These are phyloP conservation scores for Gracilaria gracilis DNA, from an alignment of 23 red algal genomes.

Conservation along the genomic window DNA sequence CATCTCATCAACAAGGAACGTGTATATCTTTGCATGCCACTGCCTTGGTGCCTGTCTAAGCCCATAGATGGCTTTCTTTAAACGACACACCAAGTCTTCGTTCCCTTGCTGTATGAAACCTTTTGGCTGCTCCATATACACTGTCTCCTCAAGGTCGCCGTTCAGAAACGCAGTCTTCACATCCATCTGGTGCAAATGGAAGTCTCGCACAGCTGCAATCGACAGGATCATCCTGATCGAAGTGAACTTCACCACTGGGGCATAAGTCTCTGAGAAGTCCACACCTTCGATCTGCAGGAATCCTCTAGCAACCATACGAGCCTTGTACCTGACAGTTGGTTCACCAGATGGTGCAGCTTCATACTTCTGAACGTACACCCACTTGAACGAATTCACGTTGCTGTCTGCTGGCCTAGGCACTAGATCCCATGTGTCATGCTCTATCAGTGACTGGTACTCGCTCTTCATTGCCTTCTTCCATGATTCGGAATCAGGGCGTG, in stretches of 20 bases:
- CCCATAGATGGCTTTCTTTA: constrained; percentile 59
- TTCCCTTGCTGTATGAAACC: constrained; percentile 1
- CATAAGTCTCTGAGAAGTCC: constrained; percentile 47
- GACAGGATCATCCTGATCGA: constrained; percentile 39
- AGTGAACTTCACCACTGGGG: constrained; percentile 60
- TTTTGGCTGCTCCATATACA: constrained; percentile 61
- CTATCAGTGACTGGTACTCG: constrained; percentile 30
- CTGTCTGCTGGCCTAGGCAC: constrained; percentile 44
- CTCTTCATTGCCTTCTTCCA: constrained; percentile 40
- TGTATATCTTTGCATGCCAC: constrained; percentile 45
- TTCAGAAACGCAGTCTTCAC: constrained; percentile 68
- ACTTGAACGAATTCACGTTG: constrained; percentile 36
- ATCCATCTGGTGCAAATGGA: constrained; percentile 48
- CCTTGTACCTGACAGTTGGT: constrained; percentile 57
- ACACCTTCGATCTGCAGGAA: constrained; percentile 48
- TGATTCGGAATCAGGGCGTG: constrained; percentile 41
- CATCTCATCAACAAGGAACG: constrained; percentile 34
- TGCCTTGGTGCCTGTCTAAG: constrained; percentile 29
- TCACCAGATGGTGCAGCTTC: constrained; percentile 2
- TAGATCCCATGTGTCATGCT: constrained; percentile 58
- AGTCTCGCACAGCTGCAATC: background rate
- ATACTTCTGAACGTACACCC: constrained; percentile 54
- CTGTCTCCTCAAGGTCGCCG: constrained; percentile 48
- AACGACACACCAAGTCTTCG: constrained; percentile 40
- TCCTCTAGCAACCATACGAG: constrained; percentile 28